Evolutionary conservation across 2,329 filamentous ascomycete species (phyloP).

Genomic region (Neurospora sp.): DNA sequence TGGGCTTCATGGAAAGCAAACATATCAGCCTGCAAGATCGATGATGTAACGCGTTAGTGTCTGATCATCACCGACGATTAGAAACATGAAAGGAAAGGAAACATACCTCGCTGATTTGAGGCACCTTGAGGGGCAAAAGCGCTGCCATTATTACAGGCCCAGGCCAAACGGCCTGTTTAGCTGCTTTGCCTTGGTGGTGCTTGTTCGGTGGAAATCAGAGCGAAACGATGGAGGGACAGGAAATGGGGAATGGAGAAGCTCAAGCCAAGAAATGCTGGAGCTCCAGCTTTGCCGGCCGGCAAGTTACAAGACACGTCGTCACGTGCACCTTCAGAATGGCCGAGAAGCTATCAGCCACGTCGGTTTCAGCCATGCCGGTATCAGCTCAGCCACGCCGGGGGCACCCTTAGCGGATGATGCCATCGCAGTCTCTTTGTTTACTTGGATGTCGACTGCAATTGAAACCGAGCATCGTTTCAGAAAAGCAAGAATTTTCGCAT

Average conservation of each 20-base stretch:
- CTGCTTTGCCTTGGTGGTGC: not conserved
- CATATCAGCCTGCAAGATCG: constrained; percentile 44
- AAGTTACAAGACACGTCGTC: not conserved
- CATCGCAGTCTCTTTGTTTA: not conserved
- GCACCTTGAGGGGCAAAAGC: constrained; percentile 17
- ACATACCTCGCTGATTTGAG: constrained; percentile 29
- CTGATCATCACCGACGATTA: not conserved
- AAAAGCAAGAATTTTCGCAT: not conserved
- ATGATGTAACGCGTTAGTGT: not conserved
- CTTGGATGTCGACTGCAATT: not conserved
- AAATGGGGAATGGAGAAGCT: not conserved
- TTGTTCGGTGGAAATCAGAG: not conserved
- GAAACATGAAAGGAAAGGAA: constrained; percentile 1
- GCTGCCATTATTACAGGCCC: constrained; percentile 14
- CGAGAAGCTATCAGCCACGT: not conserved
- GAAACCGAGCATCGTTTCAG: not conserved
- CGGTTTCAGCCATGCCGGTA: not conserved
- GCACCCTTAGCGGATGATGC: not conserved
- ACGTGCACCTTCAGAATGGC: not conserved
- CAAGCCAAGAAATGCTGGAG: not conserved
- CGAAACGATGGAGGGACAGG: not conserved
- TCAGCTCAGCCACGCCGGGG: not conserved
- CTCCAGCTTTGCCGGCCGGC: not conserved
- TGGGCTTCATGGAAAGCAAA: constrained; percentile 48
- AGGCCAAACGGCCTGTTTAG: not conserved